These are phyloP conservation scores for Solanum chiquidenum DNA, from an alignment of 257 asterid species.

Conservation along the genomic window DNA sequence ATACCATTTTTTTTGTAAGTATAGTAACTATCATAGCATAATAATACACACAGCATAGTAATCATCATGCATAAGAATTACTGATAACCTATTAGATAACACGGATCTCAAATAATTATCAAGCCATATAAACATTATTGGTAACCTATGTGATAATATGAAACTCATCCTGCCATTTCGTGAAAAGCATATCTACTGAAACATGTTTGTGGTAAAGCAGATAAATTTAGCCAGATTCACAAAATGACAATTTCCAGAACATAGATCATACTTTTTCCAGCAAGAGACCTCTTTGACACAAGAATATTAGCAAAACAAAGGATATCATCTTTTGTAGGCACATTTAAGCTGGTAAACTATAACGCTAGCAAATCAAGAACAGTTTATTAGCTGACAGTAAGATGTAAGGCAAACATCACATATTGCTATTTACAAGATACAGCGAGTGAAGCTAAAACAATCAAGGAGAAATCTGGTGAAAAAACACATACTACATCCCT, in stretches of 20 bases:
- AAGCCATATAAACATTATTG: background rate
- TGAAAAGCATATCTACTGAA: background rate
- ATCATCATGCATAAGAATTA: background rate
- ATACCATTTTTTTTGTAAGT: background rate
- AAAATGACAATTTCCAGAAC: background rate
- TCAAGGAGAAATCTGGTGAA: background rate
- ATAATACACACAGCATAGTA: background rate
- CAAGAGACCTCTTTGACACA: background rate
- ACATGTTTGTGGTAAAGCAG: background rate
- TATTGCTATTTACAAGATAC: background rate
- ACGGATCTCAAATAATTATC: background rate
- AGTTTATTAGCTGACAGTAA: background rate
- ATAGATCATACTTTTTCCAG: background rate
- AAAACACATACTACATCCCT: background rate
- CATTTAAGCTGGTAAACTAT: background rate
- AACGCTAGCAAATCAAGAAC: background rate
- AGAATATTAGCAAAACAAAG: background rate
- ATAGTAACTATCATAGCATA: background rate
- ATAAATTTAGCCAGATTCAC: background rate
- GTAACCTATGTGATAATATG: background rate
- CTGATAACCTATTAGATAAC: background rate
- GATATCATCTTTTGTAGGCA: background rate
- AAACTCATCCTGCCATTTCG: background rate
- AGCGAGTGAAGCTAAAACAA: background rate
- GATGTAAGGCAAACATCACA: background rate